A percentile compares a stretch with the other conserved stretches of the same genome.
phyloP scores from a whole-genome alignment of 225 moss, liverwort and hornwort species.

The Polytrichum commune region DNA sequence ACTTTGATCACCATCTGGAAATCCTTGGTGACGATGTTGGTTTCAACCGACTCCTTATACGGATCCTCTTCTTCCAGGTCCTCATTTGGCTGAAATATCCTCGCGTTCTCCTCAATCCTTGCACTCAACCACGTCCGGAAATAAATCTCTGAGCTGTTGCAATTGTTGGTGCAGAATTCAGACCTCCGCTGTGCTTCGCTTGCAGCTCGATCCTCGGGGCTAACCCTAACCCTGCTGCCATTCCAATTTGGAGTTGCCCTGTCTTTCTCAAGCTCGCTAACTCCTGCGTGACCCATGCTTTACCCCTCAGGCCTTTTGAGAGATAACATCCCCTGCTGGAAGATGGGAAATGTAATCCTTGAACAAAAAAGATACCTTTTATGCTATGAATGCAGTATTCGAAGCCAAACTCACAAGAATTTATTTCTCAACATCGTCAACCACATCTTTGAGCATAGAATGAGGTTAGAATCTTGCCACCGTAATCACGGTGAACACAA shows the following conservation, averaged over 20 bases:
- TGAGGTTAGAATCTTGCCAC: no score
- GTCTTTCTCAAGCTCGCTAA: not conserved
- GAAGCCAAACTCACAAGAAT: no score
- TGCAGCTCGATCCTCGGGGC: constrained; percentile 3
- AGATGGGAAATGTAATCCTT: no score
- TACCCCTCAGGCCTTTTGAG: no score
- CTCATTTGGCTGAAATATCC: constrained; percentile 15
- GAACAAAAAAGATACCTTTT: no score
- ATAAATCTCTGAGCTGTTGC: constrained; percentile 44
- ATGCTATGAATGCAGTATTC: no score
- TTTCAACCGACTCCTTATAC: constrained; percentile 60
- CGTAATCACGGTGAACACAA: no score
- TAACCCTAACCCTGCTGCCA: not conserved
- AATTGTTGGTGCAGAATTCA: constrained; percentile 41
- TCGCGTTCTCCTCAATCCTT: constrained; percentile 29
- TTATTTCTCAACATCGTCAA: no score
- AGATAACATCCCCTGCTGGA: no score
- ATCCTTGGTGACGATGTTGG: constrained; percentile 64
- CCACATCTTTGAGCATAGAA: no score
- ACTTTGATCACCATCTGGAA: constrained; percentile 90
- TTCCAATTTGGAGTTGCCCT: constrained; percentile 2
- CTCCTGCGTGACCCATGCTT: no score
- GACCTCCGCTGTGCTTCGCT: constrained; percentile 19
- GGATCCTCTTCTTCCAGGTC: constrained; percentile 37
- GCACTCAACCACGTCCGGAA: constrained; percentile 24